phyloP scores from a whole-genome alignment of 306 rosid genomes.

The Cucumis cinereus region DNA sequence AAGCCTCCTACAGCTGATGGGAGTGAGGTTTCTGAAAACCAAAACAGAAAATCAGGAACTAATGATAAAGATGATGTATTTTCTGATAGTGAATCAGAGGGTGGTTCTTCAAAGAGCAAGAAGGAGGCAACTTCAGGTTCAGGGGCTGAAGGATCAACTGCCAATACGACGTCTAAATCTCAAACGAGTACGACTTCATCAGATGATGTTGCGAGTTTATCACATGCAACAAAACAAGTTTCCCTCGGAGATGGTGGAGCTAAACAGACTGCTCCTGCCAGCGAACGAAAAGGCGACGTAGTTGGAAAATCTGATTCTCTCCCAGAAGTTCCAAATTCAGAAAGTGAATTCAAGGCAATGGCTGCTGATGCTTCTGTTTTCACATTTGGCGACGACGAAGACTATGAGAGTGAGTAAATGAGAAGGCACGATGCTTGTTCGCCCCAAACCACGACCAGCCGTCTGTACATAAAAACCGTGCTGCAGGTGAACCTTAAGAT shows the following conservation, averaged over 20 bases:
- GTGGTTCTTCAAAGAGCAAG: constrained; percentile 49
- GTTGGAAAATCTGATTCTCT: constrained; percentile 24
- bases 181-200: constrained; percentile 23
- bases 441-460: background rate
- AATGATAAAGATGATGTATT: constrained; percentile 73
- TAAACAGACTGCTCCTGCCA: constrained; percentile 13
- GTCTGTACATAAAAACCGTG: constrained; percentile 47
- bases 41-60: constrained; percentile 23
- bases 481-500: background rate
- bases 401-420: constrained; percentile 75
- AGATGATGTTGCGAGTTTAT: constrained; percentile 36
- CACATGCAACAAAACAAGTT: constrained; percentile 50
- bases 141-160: constrained; percentile 19
- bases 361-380: constrained; percentile 99
- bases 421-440: background rate
- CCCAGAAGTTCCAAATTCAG: constrained; percentile 34
- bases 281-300: constrained; percentile 35
- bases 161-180: constrained; percentile 27
- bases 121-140: constrained; percentile 31
- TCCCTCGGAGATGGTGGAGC: constrained; percentile 43
- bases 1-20: constrained; percentile 28
- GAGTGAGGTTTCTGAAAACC: constrained; percentile 20
- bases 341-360: constrained; percentile 97
- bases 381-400: constrained; percentile 91
- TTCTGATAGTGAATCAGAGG: constrained; percentile 73